Evolutionary conservation across 2,329 filamentous ascomycete genomes (phyloP), one percentile per base, ranked within the genome.

Genomic region (Colletotrichum tropicale): DNA sequence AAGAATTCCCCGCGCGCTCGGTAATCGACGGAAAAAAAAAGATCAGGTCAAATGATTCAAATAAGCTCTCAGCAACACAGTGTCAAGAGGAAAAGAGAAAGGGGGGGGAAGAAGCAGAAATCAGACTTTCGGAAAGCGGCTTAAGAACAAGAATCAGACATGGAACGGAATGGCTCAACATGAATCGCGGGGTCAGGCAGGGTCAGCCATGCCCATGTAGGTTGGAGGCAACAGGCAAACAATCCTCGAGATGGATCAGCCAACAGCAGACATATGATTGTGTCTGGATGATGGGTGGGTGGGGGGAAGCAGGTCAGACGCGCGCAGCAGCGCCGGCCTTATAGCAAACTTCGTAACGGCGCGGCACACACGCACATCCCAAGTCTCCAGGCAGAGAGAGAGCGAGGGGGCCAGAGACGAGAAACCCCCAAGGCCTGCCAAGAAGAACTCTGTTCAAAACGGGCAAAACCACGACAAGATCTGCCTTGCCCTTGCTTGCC

Each of bases 171-270:
- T 21, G 43, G 34, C 13, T 3, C 58, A 74, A 30, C 48, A 55
- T 74, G 70, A 68, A 66, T 69, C 64, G 65, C 58, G 74, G 64
- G 70, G 32, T 69, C 32, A 76, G 13, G 36, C 74, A 76, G 28
- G 73, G 70, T 64, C 56, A 68, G 28, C 32, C 70, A 74, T 61
- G 66, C 21, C 60, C 32, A 34, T 36, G 65, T 56, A 36, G 43
- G 18, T 26, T 18, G 16, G 16, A 30, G 24, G n/a, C 21, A 52
- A 66, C 18, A 30, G 30, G 28, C n/a, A 30, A 61, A 69, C 34
- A 69, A 62, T 32, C 26, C 38, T 48, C 26, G 55, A 61, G 38
- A 55, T 52, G 43, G 34, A 61, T 69, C 66, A 69, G 55, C 66
- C 43, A 28, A 21, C 52, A 24, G 18, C n/a, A 69, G 34, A 38